Conservation (phyloP, 1,139 yeast genomes). For the Blastobotrys indianensis region DNA sequence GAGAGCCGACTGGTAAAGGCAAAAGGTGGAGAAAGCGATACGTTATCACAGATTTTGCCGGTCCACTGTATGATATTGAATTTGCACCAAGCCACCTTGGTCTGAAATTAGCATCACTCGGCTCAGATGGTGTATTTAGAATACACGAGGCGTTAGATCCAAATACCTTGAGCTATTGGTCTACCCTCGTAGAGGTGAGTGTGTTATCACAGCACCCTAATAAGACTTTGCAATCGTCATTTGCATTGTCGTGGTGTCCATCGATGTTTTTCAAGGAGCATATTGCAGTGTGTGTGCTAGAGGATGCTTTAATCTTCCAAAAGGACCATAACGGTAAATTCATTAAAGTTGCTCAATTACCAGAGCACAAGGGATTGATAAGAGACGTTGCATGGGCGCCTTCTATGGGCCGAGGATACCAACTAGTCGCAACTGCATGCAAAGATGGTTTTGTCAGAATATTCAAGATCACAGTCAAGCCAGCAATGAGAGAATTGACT, state of each 20-base stretch:
- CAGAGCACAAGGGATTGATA: slow-evolving; percentile 82
- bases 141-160: slow-evolving; percentile 90
- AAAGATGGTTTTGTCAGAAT: slow-evolving; percentile 90
- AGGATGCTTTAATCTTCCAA: slow-evolving; percentile 75
- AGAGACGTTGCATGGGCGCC: slow-evolving; percentile 97
- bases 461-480: slow-evolving; percentile 57
- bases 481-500: slow-evolving; percentile 15
- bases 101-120: slow-evolving; percentile 76
- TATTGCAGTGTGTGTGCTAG: slow-evolving; percentile 78
- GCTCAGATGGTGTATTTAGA: slow-evolving; percentile 82
- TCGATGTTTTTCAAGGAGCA: slow-evolving; percentile 78
- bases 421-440: slow-evolving; percentile 89
- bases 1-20: slow-evolving; percentile 68
- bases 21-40: slow-evolving; percentile 74
- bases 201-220: slow-evolving; percentile 70
- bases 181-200: slow-evolving; percentile 55
- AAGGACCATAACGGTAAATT: slow-evolving; percentile 41
- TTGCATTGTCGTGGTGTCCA: slow-evolving; percentile 90
- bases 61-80: slow-evolving; percentile 82
- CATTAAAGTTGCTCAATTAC: slow-evolving; percentile 41
- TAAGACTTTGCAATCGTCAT: slow-evolving; percentile 77
- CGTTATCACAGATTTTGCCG: slow-evolving; percentile 76
- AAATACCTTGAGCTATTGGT: slow-evolving; percentile 77
- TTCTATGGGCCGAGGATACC: slow-evolving; percentile 85
- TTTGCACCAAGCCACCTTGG: slow-evolving; percentile 89